Base-by-base conservation (phyloP, 768 basidiomycete species). In the Wakefieldia striispora region DNA sequence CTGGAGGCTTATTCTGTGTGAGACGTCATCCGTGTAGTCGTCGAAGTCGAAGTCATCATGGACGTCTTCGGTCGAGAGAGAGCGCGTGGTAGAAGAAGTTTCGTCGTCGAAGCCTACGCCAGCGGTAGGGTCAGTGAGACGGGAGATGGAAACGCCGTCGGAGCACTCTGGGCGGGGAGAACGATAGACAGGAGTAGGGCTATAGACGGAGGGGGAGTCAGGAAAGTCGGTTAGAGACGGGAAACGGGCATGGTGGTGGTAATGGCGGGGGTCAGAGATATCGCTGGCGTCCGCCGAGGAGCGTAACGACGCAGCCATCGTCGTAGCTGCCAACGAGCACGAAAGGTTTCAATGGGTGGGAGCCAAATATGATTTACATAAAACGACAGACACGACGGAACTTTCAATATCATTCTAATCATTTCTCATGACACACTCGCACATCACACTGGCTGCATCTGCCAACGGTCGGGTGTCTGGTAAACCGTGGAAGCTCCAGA, bases 201-300 rank as follows among this genome's bases (percentile, higher is more conserved):
- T 84, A 64, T 88, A 87, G 56, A 86, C 70, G 42, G 86, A 88
- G 56, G 84, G 84, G 46, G 85, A 79, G 67, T 88, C 84, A 37
- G 80, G 74, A 45, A 75, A 75, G 55, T 84, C 76, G 20, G 84
- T 77, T 58, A 78, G 63, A 47, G 83, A 75, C 41, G 80, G 77
- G 58, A 77, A 76, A 43, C 75, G 79, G 64, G 68, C 69, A 65
- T 70, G 70, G 38, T 37, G 17, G 34, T 19, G 50, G 26, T 38
- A 23, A 17, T 73, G 65, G 51, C 78, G 78, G 60, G 79, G 76
- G 69, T 81, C 81, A 54, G 81, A 75, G 43, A 59, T 62, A 67
- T 74, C 72, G 57, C 81, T 72, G 56, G 67, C 56, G 60, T 78
- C 66, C 54, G 56, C 57, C 27, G 66, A 61, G 38, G 73, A 62